Conservation (phyloP, 75 land plant genomes). For the Selaginella moellendorffii region DNA sequence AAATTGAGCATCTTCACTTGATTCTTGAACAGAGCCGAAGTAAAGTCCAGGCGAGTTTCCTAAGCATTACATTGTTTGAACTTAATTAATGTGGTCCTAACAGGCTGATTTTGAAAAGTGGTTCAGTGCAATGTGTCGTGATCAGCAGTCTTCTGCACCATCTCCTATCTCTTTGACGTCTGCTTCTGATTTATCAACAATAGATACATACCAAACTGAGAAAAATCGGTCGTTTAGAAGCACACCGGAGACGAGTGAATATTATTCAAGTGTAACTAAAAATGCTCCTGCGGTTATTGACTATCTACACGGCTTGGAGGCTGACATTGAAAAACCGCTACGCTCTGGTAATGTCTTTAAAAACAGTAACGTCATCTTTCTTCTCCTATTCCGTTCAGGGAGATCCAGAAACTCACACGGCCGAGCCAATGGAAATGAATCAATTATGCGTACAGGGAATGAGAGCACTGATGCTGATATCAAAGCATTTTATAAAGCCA, state of each 20-base stretch:
- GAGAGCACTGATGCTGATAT: constrained; percentile 21
- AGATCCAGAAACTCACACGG: constrained; percentile 5
- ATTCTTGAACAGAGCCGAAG: constrained; percentile 17
- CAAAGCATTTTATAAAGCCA: constrained; percentile 23
- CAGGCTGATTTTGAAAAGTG: constrained; percentile 16
- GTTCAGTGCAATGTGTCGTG: constrained; percentile 5
- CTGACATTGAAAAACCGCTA: neutral
- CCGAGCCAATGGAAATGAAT: neutral
- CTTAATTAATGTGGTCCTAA: neutral
- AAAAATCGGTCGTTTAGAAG: neutral
- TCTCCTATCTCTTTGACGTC: neutral
- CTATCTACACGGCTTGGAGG: neutral
- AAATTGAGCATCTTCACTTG: constrained; percentile 19
- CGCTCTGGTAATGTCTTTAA: neutral
- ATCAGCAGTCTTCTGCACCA: neutral
- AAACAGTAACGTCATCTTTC: too few species aligned
- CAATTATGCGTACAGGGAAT: constrained; percentile 15
- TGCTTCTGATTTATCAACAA: neutral
- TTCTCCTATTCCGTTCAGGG: constrained; percentile 1
- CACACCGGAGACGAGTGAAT: neutral
- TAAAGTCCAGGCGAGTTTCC: constrained; percentile 10
- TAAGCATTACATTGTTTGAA: too few species aligned
- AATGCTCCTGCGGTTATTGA: neutral
- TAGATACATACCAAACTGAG: neutral
- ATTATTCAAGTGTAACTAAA: neutral